Percentiles rank a stretch among this genome's conserved stretches.
Evolutionary conservation across 2,329 filamentous ascomycete genomes (phyloP).

Genomic region (Xylaria sp.): DNA sequence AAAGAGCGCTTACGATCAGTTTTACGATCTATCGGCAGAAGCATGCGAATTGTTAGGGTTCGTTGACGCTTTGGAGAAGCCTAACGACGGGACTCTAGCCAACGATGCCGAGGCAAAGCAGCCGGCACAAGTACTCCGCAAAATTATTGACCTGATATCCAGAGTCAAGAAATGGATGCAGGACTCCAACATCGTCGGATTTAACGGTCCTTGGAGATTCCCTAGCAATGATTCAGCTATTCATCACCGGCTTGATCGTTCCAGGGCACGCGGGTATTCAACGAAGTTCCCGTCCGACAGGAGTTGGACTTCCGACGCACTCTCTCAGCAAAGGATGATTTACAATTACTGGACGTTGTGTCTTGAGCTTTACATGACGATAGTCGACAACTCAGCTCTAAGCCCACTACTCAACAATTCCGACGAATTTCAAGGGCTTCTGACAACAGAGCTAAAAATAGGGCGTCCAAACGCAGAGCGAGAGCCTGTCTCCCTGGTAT

Average conservation of each 20-base stretch:
- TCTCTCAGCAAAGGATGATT: slow-evolving; percentile 29
- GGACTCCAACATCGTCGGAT: neutral
- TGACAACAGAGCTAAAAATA: neutral
- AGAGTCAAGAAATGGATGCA: slow-evolving; percentile 18
- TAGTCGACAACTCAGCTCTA: slow-evolving; percentile 25
- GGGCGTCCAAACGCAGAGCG: neutral
- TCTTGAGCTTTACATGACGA: slow-evolving; percentile 29
- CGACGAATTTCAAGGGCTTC: neutral
- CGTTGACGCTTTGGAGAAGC: slow-evolving; percentile 17
- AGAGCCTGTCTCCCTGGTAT: slow-evolving; percentile 6
- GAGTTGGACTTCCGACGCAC: slow-evolving; percentile 21
- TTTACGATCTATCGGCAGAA: slow-evolving; percentile 28
- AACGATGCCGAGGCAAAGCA: neutral
- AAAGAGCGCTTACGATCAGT: slow-evolving; percentile 28
- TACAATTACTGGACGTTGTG: slow-evolving; percentile 29
- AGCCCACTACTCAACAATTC: slow-evolving; percentile 8
- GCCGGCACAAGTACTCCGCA: slow-evolving; percentile 4
- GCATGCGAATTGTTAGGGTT: slow-evolving; percentile 25
- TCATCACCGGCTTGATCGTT: slow-evolving; percentile 6
- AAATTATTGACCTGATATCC: slow-evolving; percentile 19
- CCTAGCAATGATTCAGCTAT: neutral
- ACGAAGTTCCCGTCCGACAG: slow-evolving; percentile 11
- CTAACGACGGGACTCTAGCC: neutral
- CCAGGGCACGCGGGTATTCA: slow-evolving; percentile 27
- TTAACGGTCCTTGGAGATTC: slow-evolving; percentile 15